These are phyloP conservation scores for Coemansia sp. DNA, from an alignment of 192 early-diverging fungal species.

Conservation along the genomic window DNA sequence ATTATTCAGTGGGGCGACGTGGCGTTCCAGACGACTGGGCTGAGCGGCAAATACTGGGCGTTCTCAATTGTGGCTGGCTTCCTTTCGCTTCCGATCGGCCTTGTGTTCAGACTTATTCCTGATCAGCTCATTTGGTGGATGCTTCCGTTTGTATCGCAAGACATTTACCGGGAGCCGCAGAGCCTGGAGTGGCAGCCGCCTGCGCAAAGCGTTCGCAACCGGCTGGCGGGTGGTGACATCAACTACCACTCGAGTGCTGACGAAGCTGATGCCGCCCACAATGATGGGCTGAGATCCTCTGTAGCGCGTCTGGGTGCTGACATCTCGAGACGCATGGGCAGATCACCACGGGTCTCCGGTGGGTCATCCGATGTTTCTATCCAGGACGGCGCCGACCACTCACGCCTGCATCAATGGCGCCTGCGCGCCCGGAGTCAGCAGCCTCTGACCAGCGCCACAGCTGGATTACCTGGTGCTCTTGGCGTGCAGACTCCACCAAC, in stretches of 20 bases:
- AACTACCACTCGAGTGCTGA: slow-evolving; percentile 3
- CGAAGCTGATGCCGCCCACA: slow-evolving; percentile 7
- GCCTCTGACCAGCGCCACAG: background rate
- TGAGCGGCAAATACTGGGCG: slow-evolving; percentile 75
- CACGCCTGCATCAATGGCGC: background rate
- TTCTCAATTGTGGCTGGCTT: slow-evolving; percentile 78
- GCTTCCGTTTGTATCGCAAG: slow-evolving; percentile 48
- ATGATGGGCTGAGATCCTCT: slow-evolving; percentile 21
- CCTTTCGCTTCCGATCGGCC: slow-evolving; percentile 79
- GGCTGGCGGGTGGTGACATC: slow-evolving; percentile 23
- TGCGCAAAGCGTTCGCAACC: slow-evolving; percentile 46
- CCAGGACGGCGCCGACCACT: slow-evolving; percentile 1
- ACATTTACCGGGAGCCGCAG: slow-evolving; percentile 49
- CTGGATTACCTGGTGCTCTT: background rate
- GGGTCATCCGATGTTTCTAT: background rate
- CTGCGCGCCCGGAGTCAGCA: slow-evolving; percentile 2
- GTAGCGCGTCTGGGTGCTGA: slow-evolving; percentile 33
- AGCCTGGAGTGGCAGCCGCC: slow-evolving; percentile 51
- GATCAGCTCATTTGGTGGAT: slow-evolving; percentile 61
- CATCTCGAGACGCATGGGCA: slow-evolving; percentile 18
- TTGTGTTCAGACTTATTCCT: slow-evolving; percentile 82
- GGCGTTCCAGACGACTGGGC: slow-evolving; percentile 73
- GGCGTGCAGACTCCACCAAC: background rate
- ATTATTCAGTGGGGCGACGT: slow-evolving; percentile 87
- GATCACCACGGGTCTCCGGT: background rate